Conservation (phyloP, 192 early-diverging fungal genomes). For the Entomortierella lignicola region DNA sequence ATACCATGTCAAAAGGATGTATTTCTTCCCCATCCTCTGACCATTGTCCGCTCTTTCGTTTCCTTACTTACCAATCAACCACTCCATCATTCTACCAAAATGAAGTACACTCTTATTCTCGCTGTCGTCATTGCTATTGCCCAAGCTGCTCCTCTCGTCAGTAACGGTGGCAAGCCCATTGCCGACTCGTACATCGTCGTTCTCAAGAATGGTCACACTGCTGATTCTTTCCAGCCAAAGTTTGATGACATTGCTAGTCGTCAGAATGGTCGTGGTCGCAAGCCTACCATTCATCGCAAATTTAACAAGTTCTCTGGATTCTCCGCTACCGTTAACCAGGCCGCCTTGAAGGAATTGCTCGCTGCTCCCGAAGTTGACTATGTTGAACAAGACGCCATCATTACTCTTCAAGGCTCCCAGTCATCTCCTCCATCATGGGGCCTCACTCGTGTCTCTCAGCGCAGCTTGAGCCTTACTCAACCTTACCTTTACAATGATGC, state of each 20-base stretch:
- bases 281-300: conserved; percentile 17
- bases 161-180: conserved; percentile 28
- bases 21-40: too few species aligned
- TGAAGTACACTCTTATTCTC: neutral
- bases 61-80: neutral
- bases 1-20: too few species aligned
- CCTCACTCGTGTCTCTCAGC: conserved; percentile 57
- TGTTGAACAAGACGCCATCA: conserved; percentile 42
- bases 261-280: conserved; percentile 33
- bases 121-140: neutral
- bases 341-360: conserved; percentile 29
- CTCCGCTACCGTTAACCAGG: conserved; percentile 18
- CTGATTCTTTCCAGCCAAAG: conserved; percentile 19
- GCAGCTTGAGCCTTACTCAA: conserved; percentile 46
- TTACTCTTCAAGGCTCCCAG: conserved; percentile 22
- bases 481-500: conserved; percentile 38
- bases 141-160: neutral
- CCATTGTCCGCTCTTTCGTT: too few species aligned
- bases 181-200: conserved; percentile 71
- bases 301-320: conserved; percentile 12
- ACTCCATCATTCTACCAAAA: neutral
- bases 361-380: conserved; percentile 25
- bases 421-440: conserved; percentile 60
- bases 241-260: conserved; percentile 21
- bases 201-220: neutral